Base-by-base conservation (phyloP, 2,329 filamentous ascomycete species). In the Aspergillus quadricinctus region DNA sequence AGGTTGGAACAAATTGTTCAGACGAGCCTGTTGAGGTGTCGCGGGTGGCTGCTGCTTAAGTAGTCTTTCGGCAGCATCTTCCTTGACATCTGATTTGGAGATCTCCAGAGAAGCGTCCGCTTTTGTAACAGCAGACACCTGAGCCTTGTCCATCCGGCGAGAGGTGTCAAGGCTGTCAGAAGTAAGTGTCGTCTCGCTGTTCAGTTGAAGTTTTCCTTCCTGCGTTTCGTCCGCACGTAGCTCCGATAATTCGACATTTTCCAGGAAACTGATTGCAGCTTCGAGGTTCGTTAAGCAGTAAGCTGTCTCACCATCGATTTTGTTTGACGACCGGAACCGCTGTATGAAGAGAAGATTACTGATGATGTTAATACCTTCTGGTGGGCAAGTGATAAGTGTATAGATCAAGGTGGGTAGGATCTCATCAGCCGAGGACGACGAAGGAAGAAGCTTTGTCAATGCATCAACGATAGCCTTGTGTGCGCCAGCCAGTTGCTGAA, bases 331-430 rank as follows among this genome's bases (percentile, higher is more conserved):
- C 55, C 94, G 86, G 71, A 99, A 99, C 59, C 89, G 81, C 70
- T 97, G 92, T 63, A 97, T 92, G 71, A 97, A 99, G 64, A 89
- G 86, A n/a, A 95, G 80, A 71, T 99, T 95, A 78, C 93, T 97
- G 68, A 96, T 91, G 54, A 92, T 88, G 71, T 92, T 90, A 49
- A 97, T 87, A 35, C 87, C 84, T 72, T 94, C 89, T 0, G 92
- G 89, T 0, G 91, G 88, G 48, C 92, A 88, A 2, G 92, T 97
- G 69, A 99, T 95, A 58, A 99, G 83, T 0, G 92, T 90, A 76
- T 96, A 99, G 59, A 99, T 99, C 60, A 99, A 82, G 73, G 96
- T 96, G 0, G 94, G 94, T 72, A 99, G 86, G 54, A 99, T 95
- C 75, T 97, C 94, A 69, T 99, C 94, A 2, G 94, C 94, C 1